Evolutionary conservation across 75 land plant genomes (phyloP), one percentile per base, ranked within the genome.

Genomic region (Larix kaempferi): DNA sequence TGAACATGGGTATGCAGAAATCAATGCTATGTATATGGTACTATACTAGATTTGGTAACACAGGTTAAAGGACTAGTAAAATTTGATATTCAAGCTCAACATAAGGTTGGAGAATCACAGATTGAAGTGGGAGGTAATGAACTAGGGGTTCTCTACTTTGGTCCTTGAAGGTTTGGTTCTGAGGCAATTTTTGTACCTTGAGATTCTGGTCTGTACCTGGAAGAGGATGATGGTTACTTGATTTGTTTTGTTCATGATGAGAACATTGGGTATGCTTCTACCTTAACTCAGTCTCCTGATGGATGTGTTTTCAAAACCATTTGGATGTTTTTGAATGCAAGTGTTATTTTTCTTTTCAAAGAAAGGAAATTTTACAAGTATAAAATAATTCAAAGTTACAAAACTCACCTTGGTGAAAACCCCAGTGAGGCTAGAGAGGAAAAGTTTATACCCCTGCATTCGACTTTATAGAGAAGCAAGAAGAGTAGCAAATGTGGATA

Each of bases 151-250:
- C 90, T 82, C 76, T 76, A 79, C 41, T 78, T 95, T 54, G 99
- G 99, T 29, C 80, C 90, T 54, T 91, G 97, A 64, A 88, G 89
- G 80, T 88, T 71, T 86, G 97, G 98, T 37, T 90, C 94, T 14
- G 97, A 96, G 77, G 98, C 94, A 56, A 59, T 94, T 25, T 96
- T 92, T 81, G 90, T 94, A 15, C 99, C 99, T 27, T 78, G 83
- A 19, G 77, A 79, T 55, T 80, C 90, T 71, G 94, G 89, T 19
- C 78, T 57, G 54, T 79, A 84, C n/a, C 86, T 84, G 25, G 91
- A 87, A 59, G 94, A 96, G 79, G 99, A 96, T 74, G 99, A 92
- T 86, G 99, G 99, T 49, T 96, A 90, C 88, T 83, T 94, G 74
- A 94, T 96, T 41, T 87, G 88, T 76, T 96, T 94, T 78, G 87